Percentiles rank a stretch among this genome's conserved stretches.
Evolutionary conservation across 805 yeast genomes (phyloP).

Genomic region (Yarrowia divulgata): DNA sequence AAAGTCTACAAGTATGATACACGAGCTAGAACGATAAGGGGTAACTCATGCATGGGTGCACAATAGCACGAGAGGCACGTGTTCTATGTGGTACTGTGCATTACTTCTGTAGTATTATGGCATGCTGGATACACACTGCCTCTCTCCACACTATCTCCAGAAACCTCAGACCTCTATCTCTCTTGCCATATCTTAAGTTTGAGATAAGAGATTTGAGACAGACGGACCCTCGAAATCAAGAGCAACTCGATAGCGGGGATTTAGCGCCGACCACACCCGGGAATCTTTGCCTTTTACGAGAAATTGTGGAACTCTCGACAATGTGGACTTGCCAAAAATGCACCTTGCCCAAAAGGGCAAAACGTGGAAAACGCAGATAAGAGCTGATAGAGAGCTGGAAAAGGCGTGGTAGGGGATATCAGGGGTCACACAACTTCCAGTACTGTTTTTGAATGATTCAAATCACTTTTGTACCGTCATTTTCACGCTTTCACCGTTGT

Average conservation of each 20-base stretch:
- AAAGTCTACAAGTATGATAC: background rate
- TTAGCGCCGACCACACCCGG: background rate
- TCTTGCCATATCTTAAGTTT: conserved; percentile 20
- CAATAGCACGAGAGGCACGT: background rate
- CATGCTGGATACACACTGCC: background rate
- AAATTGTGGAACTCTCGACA: background rate
- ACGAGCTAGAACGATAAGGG: background rate
- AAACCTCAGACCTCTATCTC: background rate
- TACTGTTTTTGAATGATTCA: too few relatives aligned
- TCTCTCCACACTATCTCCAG: background rate
- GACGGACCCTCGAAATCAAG: conserved; percentile 2
- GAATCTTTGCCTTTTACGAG: conserved; percentile 13
- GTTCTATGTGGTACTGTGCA: background rate
- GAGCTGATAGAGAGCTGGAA: background rate
- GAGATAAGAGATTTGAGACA: conserved; percentile 9
- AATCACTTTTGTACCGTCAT: background rate
- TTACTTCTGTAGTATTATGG: background rate
- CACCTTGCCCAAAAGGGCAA: conserved; percentile 7
- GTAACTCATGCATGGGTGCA: background rate
- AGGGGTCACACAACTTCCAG: too few relatives aligned
- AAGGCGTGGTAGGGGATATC: too few relatives aligned
- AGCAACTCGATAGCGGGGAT: conserved; percentile 35
- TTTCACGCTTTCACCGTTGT: too few relatives aligned
- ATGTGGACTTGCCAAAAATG: background rate
- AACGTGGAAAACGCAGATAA: background rate